These are phyloP conservation scores for Moricandia moricandioides DNA, from an alignment of 345 rosid species.

Conservation along the genomic window DNA sequence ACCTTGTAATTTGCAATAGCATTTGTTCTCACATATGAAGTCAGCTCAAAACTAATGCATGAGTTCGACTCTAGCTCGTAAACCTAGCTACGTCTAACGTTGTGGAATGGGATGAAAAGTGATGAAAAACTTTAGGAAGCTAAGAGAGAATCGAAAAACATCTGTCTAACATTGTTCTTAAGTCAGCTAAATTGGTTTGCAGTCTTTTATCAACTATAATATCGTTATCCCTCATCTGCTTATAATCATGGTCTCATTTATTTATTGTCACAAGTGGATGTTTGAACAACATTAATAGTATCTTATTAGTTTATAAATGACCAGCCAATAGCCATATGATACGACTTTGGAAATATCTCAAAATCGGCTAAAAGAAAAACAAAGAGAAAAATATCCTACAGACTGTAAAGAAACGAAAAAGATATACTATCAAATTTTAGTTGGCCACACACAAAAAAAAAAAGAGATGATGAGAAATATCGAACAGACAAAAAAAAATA, in stretches of 20 bases:
- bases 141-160: no score
- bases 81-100: no score
- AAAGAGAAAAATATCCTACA: constrained; percentile 11
- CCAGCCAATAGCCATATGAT: background rate
- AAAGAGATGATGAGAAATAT: constrained; percentile 15
- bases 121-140: no score
- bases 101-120: no score
- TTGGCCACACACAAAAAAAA: constrained; percentile 13
- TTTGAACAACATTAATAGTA: background rate
- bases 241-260: background rate
- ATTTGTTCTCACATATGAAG: no score
- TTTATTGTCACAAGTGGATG: constrained; percentile 2
- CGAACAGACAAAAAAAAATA: constrained; percentile 10
- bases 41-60: no score
- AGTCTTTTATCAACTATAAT: background rate
- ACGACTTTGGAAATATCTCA: background rate
- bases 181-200: background rate
- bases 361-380: background rate
- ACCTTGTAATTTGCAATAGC: no score
- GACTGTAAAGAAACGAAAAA: constrained; percentile 8
- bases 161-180: background rate
- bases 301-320: background rate
- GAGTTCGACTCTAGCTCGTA: no score
- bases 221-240: background rate
- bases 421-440: background rate